Base-by-base conservation (phyloP, 345 rosid species). In the Salix viminalis region DNA sequence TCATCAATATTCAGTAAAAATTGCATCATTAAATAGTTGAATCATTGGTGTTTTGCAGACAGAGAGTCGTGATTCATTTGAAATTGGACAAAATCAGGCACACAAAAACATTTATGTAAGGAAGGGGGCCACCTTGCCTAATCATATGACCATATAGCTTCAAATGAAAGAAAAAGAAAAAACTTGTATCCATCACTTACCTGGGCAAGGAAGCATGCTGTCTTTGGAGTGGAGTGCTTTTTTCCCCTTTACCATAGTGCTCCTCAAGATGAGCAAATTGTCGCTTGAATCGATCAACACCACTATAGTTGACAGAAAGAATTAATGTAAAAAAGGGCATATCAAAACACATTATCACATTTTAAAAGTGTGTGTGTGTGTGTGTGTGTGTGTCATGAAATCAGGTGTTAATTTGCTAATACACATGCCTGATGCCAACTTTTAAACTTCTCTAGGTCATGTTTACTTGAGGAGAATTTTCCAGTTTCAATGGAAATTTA, bases 181-280 rank as follows among this genome's bases (percentile, higher is more conserved):
- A 64, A 12, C 13, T 69, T 56, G 14, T 19, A 13, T 15, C 48
- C 12, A 13, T 24, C 28, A 75, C 78, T n/a, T 85, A 93, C 99
- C 99, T 85, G 60, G 99, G 99, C 88, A 96, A 87, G 44, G 98
- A 96, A 81, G 96, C 99, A 76, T 96, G 97, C 66, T 90, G 98
- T 64, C 97, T 87, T 75, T 86, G 97, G 70, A 96, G 92, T 23
- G 97, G 98, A 60, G 91, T 75, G 80, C 87, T 74, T 83, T 84
- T 88, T 87, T 91, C 97, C 32, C 98, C 98, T 83, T 87, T 96
- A 72, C 96, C 90, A 69, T 83, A 80, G 81, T 88, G 86, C 84
- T 96, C 99, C 84, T 93, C 99, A 70, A 96, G 91, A 82, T 96
- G 97, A 11, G 99, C 99, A 86, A 96, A 96, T 81, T 96, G 99